phyloP scores from a whole-genome alignment of 2,329 filamentous ascomycete species.

The Capronia coronata region DNA sequence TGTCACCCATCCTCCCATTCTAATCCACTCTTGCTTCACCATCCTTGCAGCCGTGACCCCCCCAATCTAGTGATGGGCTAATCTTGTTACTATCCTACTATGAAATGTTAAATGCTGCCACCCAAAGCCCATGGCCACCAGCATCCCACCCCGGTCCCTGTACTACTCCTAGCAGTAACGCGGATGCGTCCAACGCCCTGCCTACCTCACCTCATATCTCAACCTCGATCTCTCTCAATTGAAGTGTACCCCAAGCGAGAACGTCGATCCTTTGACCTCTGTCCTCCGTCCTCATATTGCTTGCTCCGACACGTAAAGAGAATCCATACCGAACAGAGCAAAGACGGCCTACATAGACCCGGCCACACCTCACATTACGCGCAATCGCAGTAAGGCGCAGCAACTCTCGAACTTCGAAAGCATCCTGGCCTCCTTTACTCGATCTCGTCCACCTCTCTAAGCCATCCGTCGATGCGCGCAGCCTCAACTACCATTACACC shows the following conservation, averaged over 20 bases:
- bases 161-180: not conserved
- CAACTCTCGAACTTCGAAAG: conserved; percentile 12
- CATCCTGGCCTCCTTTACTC: conserved; percentile 6
- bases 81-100: not conserved
- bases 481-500: conserved; percentile 1
- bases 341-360: conserved; percentile 1
- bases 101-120: conserved; percentile 1
- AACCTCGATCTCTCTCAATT: conserved; percentile 3
- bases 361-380: conserved; percentile 4
- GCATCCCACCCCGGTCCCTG: conserved; percentile 6
- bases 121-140: conserved; percentile 1
- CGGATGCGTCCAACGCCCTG: not conserved
- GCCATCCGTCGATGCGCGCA: conserved; percentile 13
- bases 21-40: conserved; percentile 15
- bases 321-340: conserved; percentile 4
- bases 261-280: conserved; percentile 15
- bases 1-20: conserved; percentile 3
- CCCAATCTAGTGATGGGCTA: conserved; percentile 12
- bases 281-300: conserved; percentile 11
- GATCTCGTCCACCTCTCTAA: not conserved
- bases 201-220: conserved; percentile 2
- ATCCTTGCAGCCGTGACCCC: conserved; percentile 12
- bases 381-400: conserved; percentile 23
- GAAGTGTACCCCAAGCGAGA: not conserved
- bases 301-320: conserved; percentile 1